A percentile compares a stretch with the other conserved stretches of the same genome.
phyloP scores from a whole-genome alignment of 1,139 yeast species.

The Pichia kudriavzevii region DNA sequence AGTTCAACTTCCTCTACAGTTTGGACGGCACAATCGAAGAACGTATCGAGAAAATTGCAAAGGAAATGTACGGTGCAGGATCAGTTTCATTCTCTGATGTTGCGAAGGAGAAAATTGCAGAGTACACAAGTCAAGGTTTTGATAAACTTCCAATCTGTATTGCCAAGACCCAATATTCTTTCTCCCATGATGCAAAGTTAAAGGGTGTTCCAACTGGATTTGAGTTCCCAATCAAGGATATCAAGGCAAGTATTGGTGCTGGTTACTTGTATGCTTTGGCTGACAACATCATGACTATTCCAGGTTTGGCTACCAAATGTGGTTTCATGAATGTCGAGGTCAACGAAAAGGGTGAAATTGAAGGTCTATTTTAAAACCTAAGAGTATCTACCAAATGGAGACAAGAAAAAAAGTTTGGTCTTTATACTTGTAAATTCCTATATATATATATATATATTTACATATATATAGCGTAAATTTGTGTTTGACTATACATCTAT shows the following conservation, averaged over 20 bases:
- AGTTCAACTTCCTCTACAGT: slow-evolving; percentile 60
- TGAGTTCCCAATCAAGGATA: slow-evolving; percentile 89
- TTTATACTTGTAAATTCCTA: too few species aligned
- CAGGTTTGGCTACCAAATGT: slow-evolving; percentile 94
- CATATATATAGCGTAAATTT: neutral
- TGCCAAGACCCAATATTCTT: slow-evolving; percentile 95
- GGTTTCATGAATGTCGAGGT: slow-evolving; percentile 98
- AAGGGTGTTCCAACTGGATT: slow-evolving; percentile 96
- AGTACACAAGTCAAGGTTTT: slow-evolving; percentile 85
- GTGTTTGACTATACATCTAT: too few species aligned
- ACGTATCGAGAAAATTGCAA: slow-evolving; percentile 77
- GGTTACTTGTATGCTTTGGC: slow-evolving; percentile 95
- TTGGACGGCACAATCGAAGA: slow-evolving; percentile 68
- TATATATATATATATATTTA: neutral
- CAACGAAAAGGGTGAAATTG: slow-evolving; percentile 86
- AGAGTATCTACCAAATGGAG: too few species aligned
- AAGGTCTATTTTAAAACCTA: slow-evolving; percentile 69
- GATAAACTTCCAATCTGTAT: slow-evolving; percentile 91
- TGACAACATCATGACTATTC: slow-evolving; percentile 95
- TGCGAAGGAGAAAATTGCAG: slow-evolving; percentile 77
- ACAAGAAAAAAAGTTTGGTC: too few species aligned
- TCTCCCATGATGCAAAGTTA: slow-evolving; percentile 87
- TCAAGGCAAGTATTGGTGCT: slow-evolving; percentile 92
- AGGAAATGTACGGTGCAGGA: slow-evolving; percentile 90
- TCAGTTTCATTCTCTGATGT: slow-evolving; percentile 80